These are phyloP conservation scores for Scytalidium sp. DNA, from an alignment of 2,329 filamentous ascomycete species.

Conservation along the genomic window DNA sequence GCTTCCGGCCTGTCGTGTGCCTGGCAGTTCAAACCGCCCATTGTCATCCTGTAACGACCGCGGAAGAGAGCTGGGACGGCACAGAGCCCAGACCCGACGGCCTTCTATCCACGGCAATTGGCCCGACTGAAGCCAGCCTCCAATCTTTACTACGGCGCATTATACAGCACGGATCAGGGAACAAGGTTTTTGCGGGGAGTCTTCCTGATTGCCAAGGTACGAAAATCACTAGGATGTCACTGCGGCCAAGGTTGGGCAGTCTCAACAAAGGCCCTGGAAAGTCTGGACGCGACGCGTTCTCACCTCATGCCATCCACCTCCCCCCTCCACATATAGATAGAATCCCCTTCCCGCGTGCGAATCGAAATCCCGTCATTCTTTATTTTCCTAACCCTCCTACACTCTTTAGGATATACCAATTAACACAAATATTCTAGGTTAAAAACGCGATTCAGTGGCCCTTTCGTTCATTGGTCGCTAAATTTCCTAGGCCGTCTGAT, in stretches of 20 bases:
- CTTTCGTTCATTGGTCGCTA: background rate
- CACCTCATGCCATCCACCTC: background rate
- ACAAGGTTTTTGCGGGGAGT: background rate
- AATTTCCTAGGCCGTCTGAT: background rate
- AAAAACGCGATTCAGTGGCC: background rate
- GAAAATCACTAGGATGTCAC: background rate
- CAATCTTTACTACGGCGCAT: background rate
- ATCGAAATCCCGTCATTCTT: background rate
- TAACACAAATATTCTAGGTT: background rate
- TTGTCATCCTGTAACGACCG: too few relatives aligned
- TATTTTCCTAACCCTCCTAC: background rate
- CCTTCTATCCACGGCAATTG: background rate
- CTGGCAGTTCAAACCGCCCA: background rate
- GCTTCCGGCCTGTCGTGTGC: background rate
- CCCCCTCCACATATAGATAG: background rate
- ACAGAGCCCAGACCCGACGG: background rate
- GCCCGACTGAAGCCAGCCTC: background rate
- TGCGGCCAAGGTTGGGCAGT: background rate
- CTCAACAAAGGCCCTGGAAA: background rate
- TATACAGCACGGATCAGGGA: background rate
- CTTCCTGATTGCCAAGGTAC: background rate
- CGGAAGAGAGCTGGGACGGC: too few relatives aligned
- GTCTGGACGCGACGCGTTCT: background rate
- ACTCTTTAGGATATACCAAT: background rate
- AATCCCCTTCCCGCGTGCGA: background rate